A percentile compares a stretch with the other conserved stretches of the same genome.
Evolutionary conservation across 2,329 filamentous ascomycete species (phyloP).

Genomic region (Nemania bipapillata): DNA sequence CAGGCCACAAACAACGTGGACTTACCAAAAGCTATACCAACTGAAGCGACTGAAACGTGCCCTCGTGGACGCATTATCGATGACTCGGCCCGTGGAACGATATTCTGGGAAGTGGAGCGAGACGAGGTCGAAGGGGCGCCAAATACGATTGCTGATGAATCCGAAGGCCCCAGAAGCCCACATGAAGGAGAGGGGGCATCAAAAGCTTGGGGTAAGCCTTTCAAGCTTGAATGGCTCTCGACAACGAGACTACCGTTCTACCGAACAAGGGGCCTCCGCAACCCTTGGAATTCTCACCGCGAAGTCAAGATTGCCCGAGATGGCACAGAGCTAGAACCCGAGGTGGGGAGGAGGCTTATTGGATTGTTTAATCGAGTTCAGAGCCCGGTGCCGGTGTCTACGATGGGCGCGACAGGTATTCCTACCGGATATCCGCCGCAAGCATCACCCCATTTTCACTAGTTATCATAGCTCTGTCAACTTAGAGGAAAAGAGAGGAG

Average conservation of each 20-base stretch:
- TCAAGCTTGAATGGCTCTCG: conserved; percentile 89
- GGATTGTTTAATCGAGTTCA: conserved; percentile 76
- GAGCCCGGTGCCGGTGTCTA: conserved; percentile 51
- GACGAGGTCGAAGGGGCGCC: conserved; percentile 60
- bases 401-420: conserved; percentile 52
- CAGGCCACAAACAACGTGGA: conserved; percentile 70
- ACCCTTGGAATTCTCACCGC: conserved; percentile 93
- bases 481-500: neutral
- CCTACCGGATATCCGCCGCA: conserved; percentile 54
- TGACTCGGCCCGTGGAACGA: conserved; percentile 91
- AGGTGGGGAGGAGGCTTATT: conserved; percentile 78
- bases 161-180: conserved; percentile 48
- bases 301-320: conserved; percentile 97
- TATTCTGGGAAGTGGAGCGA: conserved; percentile 90
- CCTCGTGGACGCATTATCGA: conserved; percentile 90
- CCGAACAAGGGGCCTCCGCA: conserved; percentile 84
- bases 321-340: conserved; percentile 90
- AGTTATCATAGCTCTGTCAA: conserved; percentile 35
- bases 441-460: conserved; percentile 53
- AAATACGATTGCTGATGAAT: conserved; percentile 49
- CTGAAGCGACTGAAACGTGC: conserved; percentile 78
- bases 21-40: conserved; percentile 81
- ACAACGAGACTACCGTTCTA: conserved; percentile 87
- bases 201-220: conserved; percentile 89
- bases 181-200: conserved; percentile 57